A percentile compares a stretch with the other conserved stretches of the same genome.
These are phyloP conservation scores for Boletus rex-veris DNA, from an alignment of 768 basidiomycete species.

Conservation along the genomic window DNA sequence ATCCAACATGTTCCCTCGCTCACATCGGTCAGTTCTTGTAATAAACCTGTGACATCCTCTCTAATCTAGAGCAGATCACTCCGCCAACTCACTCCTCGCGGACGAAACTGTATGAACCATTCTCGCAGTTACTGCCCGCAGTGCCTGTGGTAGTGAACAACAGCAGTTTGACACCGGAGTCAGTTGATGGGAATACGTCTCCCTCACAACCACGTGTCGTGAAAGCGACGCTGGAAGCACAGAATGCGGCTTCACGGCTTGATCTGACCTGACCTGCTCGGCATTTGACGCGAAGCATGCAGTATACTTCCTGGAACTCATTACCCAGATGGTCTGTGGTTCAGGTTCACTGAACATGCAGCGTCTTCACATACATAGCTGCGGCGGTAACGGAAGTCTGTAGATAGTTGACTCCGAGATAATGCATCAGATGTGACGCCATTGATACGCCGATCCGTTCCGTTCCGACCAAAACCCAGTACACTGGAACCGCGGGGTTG, in stretches of 20 bases:
- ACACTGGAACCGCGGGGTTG: no score
- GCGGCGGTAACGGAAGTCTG: background rate
- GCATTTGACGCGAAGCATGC: background rate
- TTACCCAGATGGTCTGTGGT: background rate
- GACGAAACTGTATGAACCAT: conserved; percentile 39
- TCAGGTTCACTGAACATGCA: background rate
- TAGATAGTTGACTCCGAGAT: conserved; percentile 1
- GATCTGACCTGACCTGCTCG: conserved; percentile 27
- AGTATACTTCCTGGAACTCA: background rate
- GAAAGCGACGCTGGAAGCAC: conserved; percentile 16
- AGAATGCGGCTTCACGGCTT: conserved; percentile 17
- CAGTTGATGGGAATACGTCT: conserved; percentile 56
- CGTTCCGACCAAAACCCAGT: background rate
- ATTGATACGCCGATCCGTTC: no score
- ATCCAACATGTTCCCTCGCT: conserved; percentile 52
- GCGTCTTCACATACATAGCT: background rate
- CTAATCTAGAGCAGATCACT: conserved; percentile 38
- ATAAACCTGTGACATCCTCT: background rate
- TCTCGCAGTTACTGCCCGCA: conserved; percentile 30
- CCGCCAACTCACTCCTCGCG: conserved; percentile 44
- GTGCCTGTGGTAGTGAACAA: conserved; percentile 28
- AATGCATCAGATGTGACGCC: background rate
- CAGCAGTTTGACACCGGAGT: conserved; percentile 51
- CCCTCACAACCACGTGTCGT: conserved; percentile 31
- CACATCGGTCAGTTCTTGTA: conserved; percentile 42